Evolutionary conservation across 2,329 filamentous ascomycete genomes (phyloP).

Genomic region (Cladosporium sp.): DNA sequence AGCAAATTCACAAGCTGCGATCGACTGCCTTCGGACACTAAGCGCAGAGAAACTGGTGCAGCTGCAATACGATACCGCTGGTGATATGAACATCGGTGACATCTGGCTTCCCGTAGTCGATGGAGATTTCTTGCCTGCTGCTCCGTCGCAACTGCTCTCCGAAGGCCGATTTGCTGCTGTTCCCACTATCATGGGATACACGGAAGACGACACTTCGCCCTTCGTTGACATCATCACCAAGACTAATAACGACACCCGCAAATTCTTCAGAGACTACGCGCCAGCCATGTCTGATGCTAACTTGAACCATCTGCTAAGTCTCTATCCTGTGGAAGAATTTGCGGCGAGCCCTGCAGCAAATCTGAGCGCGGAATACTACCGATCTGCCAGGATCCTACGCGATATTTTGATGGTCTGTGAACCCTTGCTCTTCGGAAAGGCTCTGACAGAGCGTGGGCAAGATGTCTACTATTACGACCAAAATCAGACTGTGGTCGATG

Average conservation of each 20-base stretch:
- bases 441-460: slow-evolving; percentile 36
- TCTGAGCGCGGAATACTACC: slow-evolving; percentile 48
- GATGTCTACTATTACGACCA: slow-evolving; percentile 48
- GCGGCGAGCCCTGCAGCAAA: slow-evolving; percentile 31
- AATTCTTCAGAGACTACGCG: slow-evolving; percentile 40
- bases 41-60: slow-evolving; percentile 42
- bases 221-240: slow-evolving; percentile 29
- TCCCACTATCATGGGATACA: slow-evolving; percentile 41
- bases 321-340: slow-evolving; percentile 43
- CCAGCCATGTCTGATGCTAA: slow-evolving; percentile 31
- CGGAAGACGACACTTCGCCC: slow-evolving; percentile 39
- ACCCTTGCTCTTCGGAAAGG: slow-evolving; percentile 40
- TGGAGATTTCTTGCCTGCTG: slow-evolving; percentile 42
- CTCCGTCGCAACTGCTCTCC: slow-evolving; percentile 39
- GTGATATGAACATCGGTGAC: slow-evolving; percentile 39
- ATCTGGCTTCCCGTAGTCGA: slow-evolving; percentile 50
- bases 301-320: slow-evolving; percentile 25
- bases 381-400: slow-evolving; percentile 46
- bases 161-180: slow-evolving; percentile 38
- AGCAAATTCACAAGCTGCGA: slow-evolving; percentile 38
- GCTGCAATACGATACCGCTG: slow-evolving; percentile 42
- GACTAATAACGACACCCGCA: slow-evolving; percentile 32
- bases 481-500: slow-evolving; percentile 53
- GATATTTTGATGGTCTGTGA: slow-evolving; percentile 52
- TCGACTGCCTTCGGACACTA: slow-evolving; percentile 46